Percentiles rank a stretch among this genome's conserved stretches.
phyloP scores from a whole-genome alignment of 768 basidiomycete genomes.

The Lepiota venenata region DNA sequence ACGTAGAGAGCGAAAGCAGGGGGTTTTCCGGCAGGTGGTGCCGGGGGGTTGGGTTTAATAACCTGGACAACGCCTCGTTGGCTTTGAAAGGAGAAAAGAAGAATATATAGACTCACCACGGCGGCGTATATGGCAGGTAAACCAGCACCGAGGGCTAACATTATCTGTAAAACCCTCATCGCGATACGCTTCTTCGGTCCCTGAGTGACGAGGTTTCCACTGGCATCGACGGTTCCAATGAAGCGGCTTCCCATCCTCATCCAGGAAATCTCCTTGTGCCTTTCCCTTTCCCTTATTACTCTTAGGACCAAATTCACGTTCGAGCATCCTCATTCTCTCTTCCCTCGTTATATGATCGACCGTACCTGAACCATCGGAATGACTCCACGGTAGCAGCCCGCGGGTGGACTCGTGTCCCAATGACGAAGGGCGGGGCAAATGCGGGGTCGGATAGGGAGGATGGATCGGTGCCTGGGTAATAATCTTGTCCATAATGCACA shows the following conservation, averaged over 20 bases:
- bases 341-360: conserved; percentile 55
- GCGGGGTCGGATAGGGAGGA: conserved; percentile 26
- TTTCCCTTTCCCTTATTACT: conserved; percentile 23
- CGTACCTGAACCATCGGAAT: conserved; percentile 32
- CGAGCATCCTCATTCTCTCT: conserved; percentile 69
- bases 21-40: conserved; percentile 49
- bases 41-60: conserved; percentile 53
- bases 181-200: conserved; percentile 59
- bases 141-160: conserved; percentile 48
- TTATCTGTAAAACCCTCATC: conserved; percentile 43
- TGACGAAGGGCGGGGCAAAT: conserved; percentile 29
- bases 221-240: conserved; percentile 56
- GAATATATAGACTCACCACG: conserved; percentile 37
- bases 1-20: conserved; percentile 57
- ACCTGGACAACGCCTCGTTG: conserved; percentile 30
- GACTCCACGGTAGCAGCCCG: conserved; percentile 36
- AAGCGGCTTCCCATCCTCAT: conserved; percentile 46
- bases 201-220: conserved; percentile 57
- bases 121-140: conserved; percentile 62
- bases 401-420: conserved; percentile 38
- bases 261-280: conserved; percentile 27
- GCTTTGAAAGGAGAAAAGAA: background rate
- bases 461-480: conserved; percentile 25
- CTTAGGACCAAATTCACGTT: conserved; percentile 60
- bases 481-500: conserved; percentile 23